These are phyloP conservation scores for Waltiozyma sp. DNA, from an alignment of 1,139 yeast genomes.

Conservation along the genomic window DNA sequence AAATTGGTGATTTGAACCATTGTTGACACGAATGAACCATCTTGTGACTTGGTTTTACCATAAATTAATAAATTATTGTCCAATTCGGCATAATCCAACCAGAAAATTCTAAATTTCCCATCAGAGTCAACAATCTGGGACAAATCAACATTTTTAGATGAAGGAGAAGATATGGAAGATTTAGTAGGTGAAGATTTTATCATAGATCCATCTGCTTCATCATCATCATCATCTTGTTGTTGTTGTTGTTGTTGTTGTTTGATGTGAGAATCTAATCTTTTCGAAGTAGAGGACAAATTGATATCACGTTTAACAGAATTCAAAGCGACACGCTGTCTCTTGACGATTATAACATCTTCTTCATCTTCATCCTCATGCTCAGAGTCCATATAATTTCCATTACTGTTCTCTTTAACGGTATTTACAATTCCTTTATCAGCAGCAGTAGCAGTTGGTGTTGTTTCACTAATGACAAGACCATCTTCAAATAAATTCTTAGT, in stretches of 20 bases:
- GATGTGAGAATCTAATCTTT: constrained; percentile 2
- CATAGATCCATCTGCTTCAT: constrained; percentile 3
- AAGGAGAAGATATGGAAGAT: constrained; percentile 21
- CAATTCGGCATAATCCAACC: constrained; percentile 84
- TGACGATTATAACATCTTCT: constrained; percentile 25
- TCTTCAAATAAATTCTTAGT: constrained; percentile 1
- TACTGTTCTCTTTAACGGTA: background rate
- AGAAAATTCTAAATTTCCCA: constrained; percentile 55
- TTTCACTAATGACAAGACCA: background rate
- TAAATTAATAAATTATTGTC: constrained; percentile 63
- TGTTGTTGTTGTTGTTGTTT: constrained; percentile 2
- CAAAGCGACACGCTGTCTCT: constrained; percentile 23
- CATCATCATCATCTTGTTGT: no score
- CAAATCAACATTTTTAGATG: constrained; percentile 31
- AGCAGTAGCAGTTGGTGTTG: no score
- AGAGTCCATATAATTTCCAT: constrained; percentile 1
- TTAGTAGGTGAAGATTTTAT: constrained; percentile 12
- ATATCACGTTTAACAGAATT: constrained; percentile 24
- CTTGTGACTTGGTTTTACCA: constrained; percentile 63
- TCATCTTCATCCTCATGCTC: constrained; percentile 20
- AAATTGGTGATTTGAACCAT: constrained; percentile 69
- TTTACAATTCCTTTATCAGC: background rate
- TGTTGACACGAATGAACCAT: constrained; percentile 50
- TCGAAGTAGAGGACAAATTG: constrained; percentile 10
- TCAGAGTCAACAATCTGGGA: constrained; percentile 33